A percentile compares a stretch with the other conserved stretches of the same genome.
Evolutionary conservation across 2,329 filamentous ascomycete genomes (phyloP).

Genomic region (Apiospora hydei): DNA sequence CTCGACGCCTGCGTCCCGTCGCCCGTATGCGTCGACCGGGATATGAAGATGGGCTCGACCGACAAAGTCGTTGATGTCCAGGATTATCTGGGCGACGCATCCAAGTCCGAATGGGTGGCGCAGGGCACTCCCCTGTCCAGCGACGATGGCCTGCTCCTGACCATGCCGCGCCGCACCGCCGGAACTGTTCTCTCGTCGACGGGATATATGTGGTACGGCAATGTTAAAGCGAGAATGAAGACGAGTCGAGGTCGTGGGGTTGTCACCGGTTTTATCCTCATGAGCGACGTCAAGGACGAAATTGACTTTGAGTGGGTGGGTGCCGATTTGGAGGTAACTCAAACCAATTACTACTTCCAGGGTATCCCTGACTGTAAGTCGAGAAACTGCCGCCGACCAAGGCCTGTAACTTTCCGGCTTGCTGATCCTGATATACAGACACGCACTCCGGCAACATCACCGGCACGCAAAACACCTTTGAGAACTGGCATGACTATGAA

Average conservation of each 20-base stretch:
- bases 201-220: conserved; percentile 96
- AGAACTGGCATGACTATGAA: conserved; percentile 87
- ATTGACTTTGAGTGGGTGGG: conserved; percentile 98
- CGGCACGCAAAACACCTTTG: conserved; percentile 70
- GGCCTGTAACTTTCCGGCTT: conserved; percentile 30
- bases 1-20: conserved; percentile 86
- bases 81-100: conserved; percentile 86
- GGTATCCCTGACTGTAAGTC: conserved; percentile 86
- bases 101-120: conserved; percentile 84
- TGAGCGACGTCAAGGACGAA: conserved; percentile 96
- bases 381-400: neutral
- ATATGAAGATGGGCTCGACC: conserved; percentile 76
- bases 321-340: conserved; percentile 75
- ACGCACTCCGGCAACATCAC: conserved; percentile 77
- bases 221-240: conserved; percentile 84
- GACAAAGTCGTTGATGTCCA: conserved; percentile 74
- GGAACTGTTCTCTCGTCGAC: conserved; percentile 87
- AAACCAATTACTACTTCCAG: conserved; percentile 98
- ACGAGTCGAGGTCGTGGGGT: conserved; percentile 86
- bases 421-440: conserved; percentile 56
- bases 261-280: conserved; percentile 95
- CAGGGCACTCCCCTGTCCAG: conserved; percentile 77
- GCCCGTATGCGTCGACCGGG: conserved; percentile 79
- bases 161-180: conserved; percentile 85
- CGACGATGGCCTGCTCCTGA: conserved; percentile 78